These are phyloP conservation scores for Blepharisma japonicum DNA, from an alignment of 73 alveolate genomes.

Conservation along the genomic window DNA sequence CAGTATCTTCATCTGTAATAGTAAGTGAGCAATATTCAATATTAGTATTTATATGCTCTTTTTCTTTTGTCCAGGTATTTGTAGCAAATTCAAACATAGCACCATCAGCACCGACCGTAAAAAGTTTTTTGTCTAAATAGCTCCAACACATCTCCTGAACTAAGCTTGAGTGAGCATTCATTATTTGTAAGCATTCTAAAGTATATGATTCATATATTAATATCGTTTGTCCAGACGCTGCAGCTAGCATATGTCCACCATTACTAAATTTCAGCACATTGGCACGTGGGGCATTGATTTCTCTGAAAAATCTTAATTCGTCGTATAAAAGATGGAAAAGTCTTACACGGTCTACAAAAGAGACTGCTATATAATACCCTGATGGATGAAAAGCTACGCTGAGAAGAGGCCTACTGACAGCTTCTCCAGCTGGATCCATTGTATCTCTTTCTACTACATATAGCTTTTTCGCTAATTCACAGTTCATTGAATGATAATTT, in stretches of 20 bases:
- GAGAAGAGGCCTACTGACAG: slow-evolving; percentile 56
- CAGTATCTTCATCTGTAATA: neutral
- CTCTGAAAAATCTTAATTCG: slow-evolving; percentile 87
- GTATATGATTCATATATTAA: slow-evolving; percentile 87
- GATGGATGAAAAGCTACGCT: slow-evolving; percentile 98
- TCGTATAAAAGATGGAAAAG: slow-evolving; percentile 90
- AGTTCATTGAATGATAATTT: slow-evolving; percentile 86
- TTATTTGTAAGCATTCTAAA: slow-evolving; percentile 65
- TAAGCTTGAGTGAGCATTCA: slow-evolving; percentile 66
- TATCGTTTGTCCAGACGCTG: slow-evolving; percentile 77
- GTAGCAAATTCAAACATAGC: slow-evolving; percentile 46
- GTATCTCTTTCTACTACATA: slow-evolving; percentile 78
- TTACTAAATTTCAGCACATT: slow-evolving; percentile 77
- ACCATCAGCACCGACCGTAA: slow-evolving; percentile 81
- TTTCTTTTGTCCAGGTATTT: slow-evolving; percentile 4
- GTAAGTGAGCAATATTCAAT: slow-evolving; percentile 26
- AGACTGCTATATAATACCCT: slow-evolving; percentile 97
- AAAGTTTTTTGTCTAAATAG: slow-evolving; percentile 61
- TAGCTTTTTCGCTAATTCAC: slow-evolving; percentile 79
- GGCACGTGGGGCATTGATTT: slow-evolving; percentile 72
- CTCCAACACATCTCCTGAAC: slow-evolving; percentile 69
- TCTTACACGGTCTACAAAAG: slow-evolving; percentile 94
- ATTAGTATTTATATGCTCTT: neutral
- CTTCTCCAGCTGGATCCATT: slow-evolving; percentile 59
- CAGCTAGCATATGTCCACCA: slow-evolving; percentile 96